phyloP scores from a whole-genome alignment of 129 eudicot genomes.

The Glebionis coronaria region DNA sequence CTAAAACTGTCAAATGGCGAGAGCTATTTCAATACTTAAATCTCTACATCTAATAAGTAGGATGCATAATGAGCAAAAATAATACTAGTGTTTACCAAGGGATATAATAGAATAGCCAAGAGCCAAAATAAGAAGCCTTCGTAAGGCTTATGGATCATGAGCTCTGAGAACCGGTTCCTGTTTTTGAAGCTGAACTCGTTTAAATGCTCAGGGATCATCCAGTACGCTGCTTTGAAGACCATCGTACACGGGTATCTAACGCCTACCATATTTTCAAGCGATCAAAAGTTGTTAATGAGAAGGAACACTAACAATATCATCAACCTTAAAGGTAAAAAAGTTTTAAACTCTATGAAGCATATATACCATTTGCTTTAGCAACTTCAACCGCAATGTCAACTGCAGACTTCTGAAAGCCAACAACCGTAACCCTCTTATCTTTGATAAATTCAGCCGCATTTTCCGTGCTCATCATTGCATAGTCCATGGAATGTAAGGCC shows the following conservation, averaged over 20 bases:
- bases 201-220: constrained; percentile 42
- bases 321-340: too few relatives aligned
- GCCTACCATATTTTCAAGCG: constrained; percentile 23
- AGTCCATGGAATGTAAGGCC: constrained; percentile 56
- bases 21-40: too few relatives aligned
- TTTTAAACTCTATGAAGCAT: background rate
- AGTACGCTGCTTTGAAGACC: constrained; percentile 34
- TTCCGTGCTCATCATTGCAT: constrained; percentile 32
- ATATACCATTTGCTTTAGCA: constrained; percentile 49
- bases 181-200: constrained; percentile 13
- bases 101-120: constrained; percentile 41
- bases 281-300: background rate
- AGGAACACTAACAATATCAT: background rate
- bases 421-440: constrained; percentile 42
- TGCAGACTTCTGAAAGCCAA: constrained; percentile 62
- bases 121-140: constrained; percentile 45
- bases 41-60: too few relatives aligned
- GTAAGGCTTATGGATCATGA: constrained; percentile 52
- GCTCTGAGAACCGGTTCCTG: constrained; percentile 37
- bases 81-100: constrained; percentile 40
- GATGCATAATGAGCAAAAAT: background rate
- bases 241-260: constrained; percentile 44
- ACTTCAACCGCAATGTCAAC: constrained; percentile 44
- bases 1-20: too few relatives aligned
- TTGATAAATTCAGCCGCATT: constrained; percentile 32